Evolutionary conservation across 2,329 filamentous ascomycete species (phyloP), one percentile per base, ranked within the genome.

Genomic region (Zymoseptoria brevis): DNA sequence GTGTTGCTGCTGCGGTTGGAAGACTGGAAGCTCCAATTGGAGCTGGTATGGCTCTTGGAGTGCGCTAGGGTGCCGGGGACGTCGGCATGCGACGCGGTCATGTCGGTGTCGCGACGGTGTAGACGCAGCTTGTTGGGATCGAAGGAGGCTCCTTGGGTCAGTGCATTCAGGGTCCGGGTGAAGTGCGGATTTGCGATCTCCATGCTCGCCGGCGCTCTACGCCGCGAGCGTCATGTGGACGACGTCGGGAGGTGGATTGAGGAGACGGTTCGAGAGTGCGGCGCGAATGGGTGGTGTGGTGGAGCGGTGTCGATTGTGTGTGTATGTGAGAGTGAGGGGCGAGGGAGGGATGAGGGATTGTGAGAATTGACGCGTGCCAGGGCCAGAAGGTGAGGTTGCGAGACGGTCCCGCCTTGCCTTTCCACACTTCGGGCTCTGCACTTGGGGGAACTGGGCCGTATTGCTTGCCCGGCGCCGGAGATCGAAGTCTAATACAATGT

Each of bases 1-100:
- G 75, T 75, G 67, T 78, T 75, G 65, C 77, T 79, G 68, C 76
- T 74, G 66, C 78, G 74, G 57, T 69, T 71, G 64, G 73, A 77
- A 54, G 76, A 79, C 67, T 75, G 77, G 64, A 74, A 75, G 67
- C 75, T 78, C 73, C 77, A 75, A 65, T 76, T 75, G 52, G 70
- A 72, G 69, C 74, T 75, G 65, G 77, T 75, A 71, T 75, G 77
- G 70, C 70, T 75, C 70, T 78, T 75, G 54, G 68, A 72, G 41
- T 72, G 71, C 66, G 75, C 73, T 66, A 78, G 72, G 65, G 74
- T 69, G 55, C 59, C 66, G 55, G 66, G 65, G 57, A 57, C 60
- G 56, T 53, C 55, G 61, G 60, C 56, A 50, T 58, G 53, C 26
- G 55, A 51, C 52, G 50, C 59, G 58, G 50, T 66, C 64, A 64